Conservation (phyloP, 306 rosid species). For the Albizia julibrissin region DNA sequence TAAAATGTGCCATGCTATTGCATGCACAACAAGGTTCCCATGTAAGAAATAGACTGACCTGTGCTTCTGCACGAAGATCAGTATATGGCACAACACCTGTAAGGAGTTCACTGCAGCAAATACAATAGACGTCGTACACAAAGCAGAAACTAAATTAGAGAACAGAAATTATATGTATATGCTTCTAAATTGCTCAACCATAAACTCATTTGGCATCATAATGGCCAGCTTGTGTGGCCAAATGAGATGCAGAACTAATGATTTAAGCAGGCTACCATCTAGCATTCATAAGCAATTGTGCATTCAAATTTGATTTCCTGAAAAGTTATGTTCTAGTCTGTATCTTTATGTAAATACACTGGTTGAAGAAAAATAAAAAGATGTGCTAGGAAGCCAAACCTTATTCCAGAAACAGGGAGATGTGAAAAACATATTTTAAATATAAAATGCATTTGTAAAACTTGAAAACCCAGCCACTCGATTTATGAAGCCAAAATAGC, state of each 20-base stretch:
- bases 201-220: neutral
- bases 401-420: neutral
- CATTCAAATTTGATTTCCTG: conserved; percentile 16
- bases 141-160: too few relatives aligned
- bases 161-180: neutral
- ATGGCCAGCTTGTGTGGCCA: conserved; percentile 1
- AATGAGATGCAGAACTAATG: conserved; percentile 2
- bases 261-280: conserved; percentile 17
- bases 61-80: conserved; percentile 91
- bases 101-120: conserved; percentile 82
- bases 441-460: conserved; percentile 16
- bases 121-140: too few relatives aligned
- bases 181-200: neutral
- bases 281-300: conserved; percentile 5
- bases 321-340: neutral
- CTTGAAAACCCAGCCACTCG: neutral
- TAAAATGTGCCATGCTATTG: neutral
- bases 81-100: conserved; percentile 98
- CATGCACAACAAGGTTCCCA: conserved; percentile 23
- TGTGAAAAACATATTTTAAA: neutral
- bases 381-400: conserved; percentile 4
- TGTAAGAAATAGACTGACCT: conserved; percentile 52
- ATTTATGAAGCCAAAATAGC: conserved; percentile 12
- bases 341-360: neutral
- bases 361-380: too few relatives aligned